Conservation (phyloP, 192 early-diverging fungal genomes). For the Piromyces finnis region DNA sequence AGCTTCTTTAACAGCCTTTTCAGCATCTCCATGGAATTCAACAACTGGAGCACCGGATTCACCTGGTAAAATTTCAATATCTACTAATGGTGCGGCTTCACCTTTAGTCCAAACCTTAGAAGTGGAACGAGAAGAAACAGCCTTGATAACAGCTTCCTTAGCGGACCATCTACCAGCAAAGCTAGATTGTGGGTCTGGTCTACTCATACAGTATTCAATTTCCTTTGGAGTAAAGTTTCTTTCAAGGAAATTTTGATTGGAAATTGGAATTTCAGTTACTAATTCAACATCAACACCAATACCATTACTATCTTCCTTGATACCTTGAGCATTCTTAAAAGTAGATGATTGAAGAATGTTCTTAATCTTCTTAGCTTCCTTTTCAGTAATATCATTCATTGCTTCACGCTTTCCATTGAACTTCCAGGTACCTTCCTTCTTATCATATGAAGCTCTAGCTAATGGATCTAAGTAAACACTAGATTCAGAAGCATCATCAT, state of each 20-base stretch:
- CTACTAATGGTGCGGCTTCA: constrained; percentile 65
- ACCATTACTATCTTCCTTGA: constrained; percentile 30
- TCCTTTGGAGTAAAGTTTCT: constrained; percentile 81
- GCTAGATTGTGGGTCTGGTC: constrained; percentile 57
- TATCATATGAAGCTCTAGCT: constrained; percentile 64
- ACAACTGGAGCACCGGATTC: constrained; percentile 63
- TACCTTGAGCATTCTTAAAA: constrained; percentile 12
- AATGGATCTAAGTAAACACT: constrained; percentile 75
- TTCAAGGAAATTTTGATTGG: constrained; percentile 69
- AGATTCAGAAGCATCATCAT: constrained; percentile 59
- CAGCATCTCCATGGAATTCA: constrained; percentile 62
- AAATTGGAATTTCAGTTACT: constrained; percentile 55
- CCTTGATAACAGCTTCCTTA: constrained; percentile 92
- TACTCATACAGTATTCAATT: constrained; percentile 51
- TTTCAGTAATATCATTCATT: not conserved
- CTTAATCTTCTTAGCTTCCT: not conserved
- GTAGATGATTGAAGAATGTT: not conserved
- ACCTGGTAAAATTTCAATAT: constrained; percentile 66
- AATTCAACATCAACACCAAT: constrained; percentile 84
- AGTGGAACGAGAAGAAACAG: constrained; percentile 39
- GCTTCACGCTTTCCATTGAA: constrained; percentile 23
- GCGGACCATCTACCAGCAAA: constrained; percentile 90
- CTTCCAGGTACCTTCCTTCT: constrained; percentile 42
- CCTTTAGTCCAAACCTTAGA: constrained; percentile 51
- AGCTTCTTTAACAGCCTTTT: constrained; percentile 44